A percentile compares a stretch with the other conserved stretches of the same genome.
phyloP scores from a whole-genome alignment of 139 green algal genomes.

The Yamagishiella unicocca region DNA sequence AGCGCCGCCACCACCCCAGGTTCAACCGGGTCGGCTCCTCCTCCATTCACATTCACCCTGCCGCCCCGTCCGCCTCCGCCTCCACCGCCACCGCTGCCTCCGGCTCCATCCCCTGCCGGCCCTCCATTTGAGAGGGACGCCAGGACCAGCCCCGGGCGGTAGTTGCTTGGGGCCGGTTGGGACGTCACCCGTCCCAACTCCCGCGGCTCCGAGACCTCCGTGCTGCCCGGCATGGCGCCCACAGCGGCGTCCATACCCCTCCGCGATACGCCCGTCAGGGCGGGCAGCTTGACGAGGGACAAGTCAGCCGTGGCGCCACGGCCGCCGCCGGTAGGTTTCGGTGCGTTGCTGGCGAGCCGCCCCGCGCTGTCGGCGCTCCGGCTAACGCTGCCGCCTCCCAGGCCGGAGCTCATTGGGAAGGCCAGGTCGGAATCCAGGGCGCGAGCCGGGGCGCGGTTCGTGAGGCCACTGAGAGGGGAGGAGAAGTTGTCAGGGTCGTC shows the following conservation, averaged over 20 bases:
- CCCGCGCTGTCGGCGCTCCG: too few relatives aligned
- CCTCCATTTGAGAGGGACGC: too few relatives aligned
- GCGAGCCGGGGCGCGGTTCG: background rate
- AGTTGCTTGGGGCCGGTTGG: too few relatives aligned
- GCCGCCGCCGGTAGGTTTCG: background rate
- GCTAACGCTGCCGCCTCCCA: too few relatives aligned
- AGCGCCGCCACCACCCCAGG: background rate
- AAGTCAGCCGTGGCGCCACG: background rate
- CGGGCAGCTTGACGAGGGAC: background rate
- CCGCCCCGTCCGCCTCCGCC: background rate
- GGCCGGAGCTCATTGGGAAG: conserved; percentile 10
- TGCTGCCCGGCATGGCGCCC: background rate
- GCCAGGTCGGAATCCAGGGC: background rate
- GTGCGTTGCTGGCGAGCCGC: too few relatives aligned
- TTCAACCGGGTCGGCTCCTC: background rate
- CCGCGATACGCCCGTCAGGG: background rate
- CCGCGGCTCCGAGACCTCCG: background rate
- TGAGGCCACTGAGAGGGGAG: background rate
- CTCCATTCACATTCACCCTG: background rate
- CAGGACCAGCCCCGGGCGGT: too few relatives aligned
- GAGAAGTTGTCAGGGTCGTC: background rate
- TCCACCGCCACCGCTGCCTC: too few relatives aligned
- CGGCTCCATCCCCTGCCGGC: too few relatives aligned
- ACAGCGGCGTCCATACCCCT: background rate
- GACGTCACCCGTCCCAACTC: too few relatives aligned